phyloP scores from a whole-genome alignment of 306 rosid species.

The Benincasa hispida region DNA sequence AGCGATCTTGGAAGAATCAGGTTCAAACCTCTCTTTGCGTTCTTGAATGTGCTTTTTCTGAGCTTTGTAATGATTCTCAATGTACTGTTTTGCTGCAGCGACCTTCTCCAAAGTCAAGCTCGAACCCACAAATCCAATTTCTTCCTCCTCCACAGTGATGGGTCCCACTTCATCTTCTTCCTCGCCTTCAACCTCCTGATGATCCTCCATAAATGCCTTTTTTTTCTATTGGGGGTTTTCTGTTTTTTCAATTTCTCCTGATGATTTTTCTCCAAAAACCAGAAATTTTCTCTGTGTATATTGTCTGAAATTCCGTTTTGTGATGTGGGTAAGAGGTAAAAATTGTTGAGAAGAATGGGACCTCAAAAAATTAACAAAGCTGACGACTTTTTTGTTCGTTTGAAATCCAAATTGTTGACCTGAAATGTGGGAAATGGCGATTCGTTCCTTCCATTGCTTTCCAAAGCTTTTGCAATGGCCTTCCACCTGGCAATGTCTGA shows the following conservation, averaged over 20 bases:
- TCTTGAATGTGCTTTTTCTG: slow-evolving; percentile 63
- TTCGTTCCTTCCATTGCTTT: neutral
- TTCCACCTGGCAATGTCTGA: neutral
- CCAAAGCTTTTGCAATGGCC: neutral
- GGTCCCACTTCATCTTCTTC: neutral
- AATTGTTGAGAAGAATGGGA: slow-evolving; percentile 21
- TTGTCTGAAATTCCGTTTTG: neutral
- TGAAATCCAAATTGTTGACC: slow-evolving; percentile 5
- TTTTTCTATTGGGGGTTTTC: neutral
- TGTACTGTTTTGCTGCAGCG: slow-evolving; percentile 81
- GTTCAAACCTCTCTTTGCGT: slow-evolving; percentile 60
- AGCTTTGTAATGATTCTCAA: slow-evolving; percentile 71
- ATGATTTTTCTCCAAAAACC: neutral
- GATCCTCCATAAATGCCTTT: slow-evolving; percentile 28
- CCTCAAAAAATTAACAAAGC: slow-evolving; percentile 19
- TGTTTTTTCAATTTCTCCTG: neutral
- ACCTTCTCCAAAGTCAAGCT: slow-evolving; percentile 82
- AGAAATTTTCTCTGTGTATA: neutral
- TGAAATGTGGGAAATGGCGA: slow-evolving; percentile 7
- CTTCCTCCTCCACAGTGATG: slow-evolving; percentile 16
- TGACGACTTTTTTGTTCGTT: neutral
- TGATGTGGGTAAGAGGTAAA: neutral
- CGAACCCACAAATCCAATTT: slow-evolving; percentile 35
- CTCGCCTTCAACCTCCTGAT: slow-evolving; percentile 10
- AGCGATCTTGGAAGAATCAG: slow-evolving; percentile 5